phyloP scores from a whole-genome alignment of 345 rosid genomes.

The Crucihimalaya himalaica region DNA sequence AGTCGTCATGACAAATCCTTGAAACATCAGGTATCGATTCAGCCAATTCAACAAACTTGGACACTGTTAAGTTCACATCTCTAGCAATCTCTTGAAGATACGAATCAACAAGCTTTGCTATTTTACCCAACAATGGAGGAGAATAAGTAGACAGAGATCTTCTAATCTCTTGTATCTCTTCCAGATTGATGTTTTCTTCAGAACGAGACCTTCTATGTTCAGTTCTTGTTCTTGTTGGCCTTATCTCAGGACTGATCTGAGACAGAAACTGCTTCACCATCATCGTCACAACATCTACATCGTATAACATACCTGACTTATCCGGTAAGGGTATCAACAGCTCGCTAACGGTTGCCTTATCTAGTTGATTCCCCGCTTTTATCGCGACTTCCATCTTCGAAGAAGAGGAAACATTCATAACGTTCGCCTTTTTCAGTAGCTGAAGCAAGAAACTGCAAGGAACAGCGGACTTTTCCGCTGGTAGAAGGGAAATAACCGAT shows the following conservation, averaged over 20 bases:
- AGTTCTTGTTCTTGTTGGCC: conserved; percentile 62
- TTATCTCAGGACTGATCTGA: conserved; percentile 74
- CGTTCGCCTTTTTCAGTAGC: conserved; percentile 67
- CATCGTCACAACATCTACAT: conserved; percentile 67
- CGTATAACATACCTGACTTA: conserved; percentile 54
- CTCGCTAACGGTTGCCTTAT: conserved; percentile 78
- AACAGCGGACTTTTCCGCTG: conserved; percentile 63
- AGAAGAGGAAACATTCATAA: conserved; percentile 55
- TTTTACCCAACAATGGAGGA: conserved; percentile 75
- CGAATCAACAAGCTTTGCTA: conserved; percentile 83
- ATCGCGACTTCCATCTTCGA: conserved; percentile 76
- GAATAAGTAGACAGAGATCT: conserved; percentile 67
- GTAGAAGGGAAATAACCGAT: conserved; percentile 74
- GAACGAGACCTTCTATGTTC: conserved; percentile 88
- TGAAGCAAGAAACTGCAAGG: conserved; percentile 80
- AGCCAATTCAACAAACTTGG: conserved; percentile 71
- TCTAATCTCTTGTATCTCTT: conserved; percentile 77
- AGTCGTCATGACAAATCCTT: conserved; percentile 76
- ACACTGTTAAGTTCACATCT: conserved; percentile 68
- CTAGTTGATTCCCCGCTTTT: conserved; percentile 75
- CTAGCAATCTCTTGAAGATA: conserved; percentile 79
- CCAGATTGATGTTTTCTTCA: conserved; percentile 69
- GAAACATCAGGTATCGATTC: conserved; percentile 72
- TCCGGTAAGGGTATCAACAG: conserved; percentile 69
- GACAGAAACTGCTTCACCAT: conserved; percentile 80